Conservation (phyloP, 139 green algal genomes). For the Chlamydomonas sp. region DNA sequence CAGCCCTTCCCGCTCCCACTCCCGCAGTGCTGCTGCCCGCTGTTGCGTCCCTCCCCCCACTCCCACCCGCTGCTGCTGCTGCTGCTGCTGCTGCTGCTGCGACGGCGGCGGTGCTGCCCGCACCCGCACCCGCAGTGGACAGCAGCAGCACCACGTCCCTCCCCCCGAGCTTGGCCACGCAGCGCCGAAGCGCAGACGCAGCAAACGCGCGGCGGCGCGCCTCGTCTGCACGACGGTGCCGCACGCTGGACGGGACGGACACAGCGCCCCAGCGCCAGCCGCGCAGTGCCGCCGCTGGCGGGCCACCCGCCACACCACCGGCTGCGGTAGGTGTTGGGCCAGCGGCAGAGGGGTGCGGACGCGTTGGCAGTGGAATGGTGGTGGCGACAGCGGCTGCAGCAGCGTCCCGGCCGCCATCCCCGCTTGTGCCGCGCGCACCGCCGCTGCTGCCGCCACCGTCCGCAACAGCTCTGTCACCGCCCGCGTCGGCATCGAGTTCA, state of each 20-base stretch:
- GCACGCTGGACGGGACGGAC: background rate
- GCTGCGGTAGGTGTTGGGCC: no score
- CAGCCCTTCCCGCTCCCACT: no score
- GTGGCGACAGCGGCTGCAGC: no score
- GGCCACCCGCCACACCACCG: no score
- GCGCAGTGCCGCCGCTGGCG: background rate
- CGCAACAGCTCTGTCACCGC: no score
- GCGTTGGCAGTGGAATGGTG: no score
- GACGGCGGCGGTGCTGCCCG: background rate
- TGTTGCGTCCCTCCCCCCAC: background rate
- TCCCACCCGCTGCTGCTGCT: background rate
- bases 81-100: no score
- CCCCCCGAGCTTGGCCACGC: slow-evolving; percentile 33
- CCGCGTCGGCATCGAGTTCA: no score
- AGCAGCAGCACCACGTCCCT: slow-evolving; percentile 13
- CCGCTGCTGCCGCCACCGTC: background rate
- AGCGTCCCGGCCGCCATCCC: background rate
- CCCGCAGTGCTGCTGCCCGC: background rate
- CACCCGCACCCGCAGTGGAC: background rate
- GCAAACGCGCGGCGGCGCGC: slow-evolving; percentile 26
- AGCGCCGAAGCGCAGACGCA: slow-evolving; percentile 25
- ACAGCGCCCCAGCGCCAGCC: background rate
- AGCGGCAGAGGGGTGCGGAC: no score
- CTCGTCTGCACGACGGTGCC: slow-evolving; percentile 11
- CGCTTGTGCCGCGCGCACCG: background rate